Base-by-base conservation (phyloP, 495 filamentous ascomycete species). In the Diplogelasinospora grovesii region DNA sequence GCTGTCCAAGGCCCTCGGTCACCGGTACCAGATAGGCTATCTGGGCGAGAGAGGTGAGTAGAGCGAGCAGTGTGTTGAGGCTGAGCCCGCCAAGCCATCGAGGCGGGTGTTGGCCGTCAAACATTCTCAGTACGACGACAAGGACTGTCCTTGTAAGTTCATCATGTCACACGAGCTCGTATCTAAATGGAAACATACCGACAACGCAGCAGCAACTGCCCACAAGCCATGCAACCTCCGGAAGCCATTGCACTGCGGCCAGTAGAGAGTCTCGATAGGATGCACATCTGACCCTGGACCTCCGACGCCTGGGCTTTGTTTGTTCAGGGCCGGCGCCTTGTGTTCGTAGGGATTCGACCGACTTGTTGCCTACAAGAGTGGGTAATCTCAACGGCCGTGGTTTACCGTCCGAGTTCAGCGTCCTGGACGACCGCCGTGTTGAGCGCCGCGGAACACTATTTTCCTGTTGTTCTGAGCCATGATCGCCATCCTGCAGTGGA, bases 61-160 rank as follows among this genome's bases (percentile, higher is more conserved):
- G 37, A 4, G 66, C 65, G 0, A 72, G 27, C 13, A 72, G 36
- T 0, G 66, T 49, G 49, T 71, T 69, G 29, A 70, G 60, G 1
- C 57, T 65, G 20, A 71, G 61, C 18, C 53, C 49, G 26, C 63
- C 51, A 1, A 63, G 65, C 63, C 64, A 70, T 8, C 61, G 49
- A 1, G 65, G 61, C 39, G 60, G 49, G n/a, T 53, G 50, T 24
- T 52, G 38, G 21, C 56, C 54, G 37, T 71, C 53, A 30, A 60
- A 73, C 1, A 48, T 34, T 16, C 41, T 49, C 22, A 69, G 52
- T 7, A 61, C 48, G 25, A 56, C 38, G 19, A 62, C 48, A 15
- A 67, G 61, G 6, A 55, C 57, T 22, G 45, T 34, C 8, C 29
- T 16, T 13, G 2, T 13, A 6, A 11, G 8, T 14, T 1, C 1